A percentile compares a stretch with the other conserved stretches of the same genome.
These are phyloP conservation scores for Rubia occidens DNA, from an alignment of 305 asterid species.

Conservation along the genomic window DNA sequence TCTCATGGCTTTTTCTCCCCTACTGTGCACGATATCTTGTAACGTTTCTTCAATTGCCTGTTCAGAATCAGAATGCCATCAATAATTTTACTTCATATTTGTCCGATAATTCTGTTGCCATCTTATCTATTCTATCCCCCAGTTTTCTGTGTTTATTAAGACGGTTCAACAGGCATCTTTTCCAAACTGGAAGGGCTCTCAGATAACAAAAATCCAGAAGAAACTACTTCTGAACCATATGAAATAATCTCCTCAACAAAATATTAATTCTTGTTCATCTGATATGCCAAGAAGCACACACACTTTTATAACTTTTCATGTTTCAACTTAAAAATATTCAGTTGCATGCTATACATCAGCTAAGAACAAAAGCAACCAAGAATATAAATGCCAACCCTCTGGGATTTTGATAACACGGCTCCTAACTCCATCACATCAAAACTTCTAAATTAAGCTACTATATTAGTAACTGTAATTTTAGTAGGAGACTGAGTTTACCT, in stretches of 20 bases:
- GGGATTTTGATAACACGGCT: slow-evolving; percentile 26
- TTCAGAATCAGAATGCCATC: slow-evolving; percentile 18
- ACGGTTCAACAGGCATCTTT: slow-evolving; percentile 13
- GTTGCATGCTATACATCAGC: background rate
- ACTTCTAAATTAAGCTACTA: slow-evolving; percentile 3
- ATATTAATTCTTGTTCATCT: background rate
- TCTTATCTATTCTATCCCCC: slow-evolving; percentile 18
- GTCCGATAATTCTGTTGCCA: slow-evolving; percentile 8
- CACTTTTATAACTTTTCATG: background rate
- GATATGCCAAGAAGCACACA: background rate
- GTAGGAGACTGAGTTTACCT: slow-evolving; percentile 8
- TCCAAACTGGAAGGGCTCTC: slow-evolving; percentile 21
- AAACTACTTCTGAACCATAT: background rate
- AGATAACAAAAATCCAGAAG: background rate
- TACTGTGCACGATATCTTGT: slow-evolving; percentile 15
- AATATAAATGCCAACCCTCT: background rate
- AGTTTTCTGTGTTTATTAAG: slow-evolving; percentile 18
- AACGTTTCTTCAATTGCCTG: slow-evolving; percentile 14
- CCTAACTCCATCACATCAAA: background rate
- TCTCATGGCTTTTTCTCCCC: slow-evolving; percentile 9
- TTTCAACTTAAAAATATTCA: background rate
- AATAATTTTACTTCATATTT: slow-evolving; percentile 18
- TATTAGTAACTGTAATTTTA: slow-evolving; percentile 1
- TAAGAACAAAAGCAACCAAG: slow-evolving; percentile 3
- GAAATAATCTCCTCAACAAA: background rate